Base-by-base conservation (phyloP, 164 flowering plant genomes). In the Tinospora cordifolia region DNA sequence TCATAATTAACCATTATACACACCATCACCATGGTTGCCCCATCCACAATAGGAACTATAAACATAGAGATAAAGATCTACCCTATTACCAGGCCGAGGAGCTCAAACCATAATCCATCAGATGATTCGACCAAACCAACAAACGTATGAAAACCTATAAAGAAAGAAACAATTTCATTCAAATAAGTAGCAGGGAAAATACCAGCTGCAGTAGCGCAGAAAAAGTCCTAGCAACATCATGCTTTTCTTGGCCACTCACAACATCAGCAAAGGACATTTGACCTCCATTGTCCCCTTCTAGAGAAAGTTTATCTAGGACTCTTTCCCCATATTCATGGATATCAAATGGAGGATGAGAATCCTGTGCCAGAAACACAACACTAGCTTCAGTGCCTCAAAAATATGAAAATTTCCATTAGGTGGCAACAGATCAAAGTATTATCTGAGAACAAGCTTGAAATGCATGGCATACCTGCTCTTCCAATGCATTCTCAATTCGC, bases 181-280 rank as follows among this genome's bases (percentile, higher is more conserved):
- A 36, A 62, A 62, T 27, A 38, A 49, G 58, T 22, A 68, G 40
- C 26, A 68, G 46, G 64, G 36, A 24, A 68, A 67, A 81, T 85
- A 94, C 99, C 92, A 95, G 76, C 77, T 90, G 98, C 63, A 92
- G 87, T 69, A 95, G 88, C 6, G 99, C 92, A 76, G 96, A 88
- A 73, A 95, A 95, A 49, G 86, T 83, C 75, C 99, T 82, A 38
- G 97, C 92, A 77, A 95, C 86, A 44, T 92, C 94, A 76, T 92
- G 91, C 79, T 90, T 90, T 65, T 84, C 84, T 70, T 84, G 88
- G 24, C 92, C 94, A 49, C 71, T 71, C 3, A 92, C 94, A 38
- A 92, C 79, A 78, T 87, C 90, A n/a, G 83, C 40, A 63, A 90
- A 92, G 63, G 97, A 76, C 88, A 83, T 71, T 68, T 69, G 39